Evolutionary conservation across 208 protist species (phyloP).

Genomic region (Herpetomonas samuelpessoai): DNA sequence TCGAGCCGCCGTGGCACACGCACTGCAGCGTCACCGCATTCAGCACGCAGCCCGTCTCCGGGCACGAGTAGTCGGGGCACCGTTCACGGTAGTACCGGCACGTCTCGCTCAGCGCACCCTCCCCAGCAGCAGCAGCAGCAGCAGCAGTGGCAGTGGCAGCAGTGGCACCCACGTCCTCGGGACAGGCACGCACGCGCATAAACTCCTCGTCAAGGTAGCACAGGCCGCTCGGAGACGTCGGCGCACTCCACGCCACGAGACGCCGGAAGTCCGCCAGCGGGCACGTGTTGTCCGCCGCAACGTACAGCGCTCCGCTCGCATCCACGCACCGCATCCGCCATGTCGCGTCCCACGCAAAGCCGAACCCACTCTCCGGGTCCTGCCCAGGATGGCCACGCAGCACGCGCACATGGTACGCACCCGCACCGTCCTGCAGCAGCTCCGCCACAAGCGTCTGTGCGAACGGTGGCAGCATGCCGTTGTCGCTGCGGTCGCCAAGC

Average conservation of each 20-base stretch:
- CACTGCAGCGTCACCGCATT: conserved; percentile 21
- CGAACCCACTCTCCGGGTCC: conserved; percentile 28
- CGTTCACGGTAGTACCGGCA: conserved; percentile 20
- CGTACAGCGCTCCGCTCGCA: conserved; percentile 27
- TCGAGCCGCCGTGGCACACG: conserved; percentile 9
- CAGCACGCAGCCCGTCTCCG: conserved; percentile 14
- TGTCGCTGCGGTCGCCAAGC: conserved; percentile 36
- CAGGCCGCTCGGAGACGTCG: conserved; percentile 29
- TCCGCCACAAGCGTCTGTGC: conserved; percentile 53
- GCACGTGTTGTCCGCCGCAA: conserved; percentile 39
- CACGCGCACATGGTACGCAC: conserved; percentile 33
- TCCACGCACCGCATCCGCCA: conserved; percentile 54
- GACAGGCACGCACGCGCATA: conserved; percentile 29
- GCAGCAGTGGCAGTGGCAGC: neutral
- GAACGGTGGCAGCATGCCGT: conserved; percentile 59
- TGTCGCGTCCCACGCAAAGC: conserved; percentile 30
- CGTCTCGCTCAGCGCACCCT: conserved; percentile 10
- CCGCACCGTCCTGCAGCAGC: conserved; percentile 39
- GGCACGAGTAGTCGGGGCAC: conserved; percentile 22
- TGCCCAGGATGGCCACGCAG: conserved; percentile 44
- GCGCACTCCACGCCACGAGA: conserved; percentile 35
- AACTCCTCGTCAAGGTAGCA: conserved; percentile 47
- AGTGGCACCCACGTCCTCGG: conserved; percentile 10
- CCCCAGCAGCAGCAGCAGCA: neutral
- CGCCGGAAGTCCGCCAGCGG: conserved; percentile 48